Percentiles rank a stretch among this genome's conserved stretches.
phyloP scores from a whole-genome alignment of 2,329 filamentous ascomycete species.

The Curvularia sp. region DNA sequence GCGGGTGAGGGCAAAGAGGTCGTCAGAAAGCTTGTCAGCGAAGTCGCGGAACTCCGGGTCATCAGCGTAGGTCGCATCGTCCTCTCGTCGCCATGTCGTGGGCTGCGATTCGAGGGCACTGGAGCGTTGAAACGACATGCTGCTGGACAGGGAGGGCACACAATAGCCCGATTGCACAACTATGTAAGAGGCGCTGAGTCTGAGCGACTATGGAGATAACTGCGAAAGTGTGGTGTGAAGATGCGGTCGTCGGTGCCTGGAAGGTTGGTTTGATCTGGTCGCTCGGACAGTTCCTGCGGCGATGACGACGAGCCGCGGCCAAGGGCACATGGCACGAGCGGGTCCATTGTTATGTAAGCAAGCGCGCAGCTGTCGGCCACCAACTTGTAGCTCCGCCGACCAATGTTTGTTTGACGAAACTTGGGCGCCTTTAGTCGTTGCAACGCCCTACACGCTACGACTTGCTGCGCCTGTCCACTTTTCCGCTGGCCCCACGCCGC shows the following conservation, averaged over 20 bases:
- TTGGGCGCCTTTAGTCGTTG: conserved; percentile 18
- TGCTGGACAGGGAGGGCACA: conserved; percentile 8
- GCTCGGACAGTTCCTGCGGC: conserved; percentile 31
- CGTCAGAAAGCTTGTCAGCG: conserved; percentile 82
- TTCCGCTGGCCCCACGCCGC: conserved; percentile 17
- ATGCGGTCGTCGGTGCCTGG: conserved; percentile 35
- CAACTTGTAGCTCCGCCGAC: conserved; percentile 25
- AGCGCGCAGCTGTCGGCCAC: conserved; percentile 23
- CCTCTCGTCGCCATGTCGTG: conserved; percentile 69
- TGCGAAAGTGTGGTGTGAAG: conserved; percentile 16
- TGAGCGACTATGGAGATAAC: conserved; percentile 16
- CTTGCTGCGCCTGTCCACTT: conserved; percentile 4
- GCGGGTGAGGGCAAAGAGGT: conserved; percentile 86
- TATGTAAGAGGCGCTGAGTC: not conserved
- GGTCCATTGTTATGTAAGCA: conserved; percentile 26
- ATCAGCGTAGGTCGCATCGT: conserved; percentile 81
- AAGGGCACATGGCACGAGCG: conserved; percentile 28
- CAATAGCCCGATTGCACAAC: not conserved
- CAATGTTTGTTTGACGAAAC: conserved; percentile 41
- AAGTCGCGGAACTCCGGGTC: conserved; percentile 90
- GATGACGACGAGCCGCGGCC: conserved; percentile 35
- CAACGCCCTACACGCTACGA: conserved; percentile 10
- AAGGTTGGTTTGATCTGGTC: conserved; percentile 26
- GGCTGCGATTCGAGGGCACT: conserved; percentile 83
- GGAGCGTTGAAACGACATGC: conserved; percentile 91